Percentiles rank a stretch among this genome's conserved stretches.
phyloP scores from a whole-genome alignment of 331 rosid species.

The Cydonia oblonga region DNA sequence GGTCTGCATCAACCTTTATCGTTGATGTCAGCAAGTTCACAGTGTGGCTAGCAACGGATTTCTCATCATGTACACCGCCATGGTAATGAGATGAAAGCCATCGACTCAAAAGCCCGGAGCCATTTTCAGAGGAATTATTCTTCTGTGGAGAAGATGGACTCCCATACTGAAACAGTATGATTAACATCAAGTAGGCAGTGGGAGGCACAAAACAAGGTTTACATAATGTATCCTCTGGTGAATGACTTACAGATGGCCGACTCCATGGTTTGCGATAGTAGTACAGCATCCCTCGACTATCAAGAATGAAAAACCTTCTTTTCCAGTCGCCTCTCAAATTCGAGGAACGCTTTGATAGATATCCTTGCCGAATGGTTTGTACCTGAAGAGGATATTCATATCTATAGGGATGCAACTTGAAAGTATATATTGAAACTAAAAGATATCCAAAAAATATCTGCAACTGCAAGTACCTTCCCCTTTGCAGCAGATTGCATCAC shows the following conservation, averaged over 20 bases:
- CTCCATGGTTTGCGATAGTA: constrained; percentile 70
- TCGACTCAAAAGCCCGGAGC: constrained; percentile 57
- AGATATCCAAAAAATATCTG: neutral
- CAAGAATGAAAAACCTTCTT: constrained; percentile 70
- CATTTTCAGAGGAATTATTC: constrained; percentile 32
- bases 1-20: constrained; percentile 65
- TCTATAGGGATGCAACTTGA: constrained; percentile 12
- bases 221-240: constrained; percentile 10
- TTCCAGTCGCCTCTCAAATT: constrained; percentile 77
- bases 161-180: constrained; percentile 26
- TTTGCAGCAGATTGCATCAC: constrained; percentile 54
- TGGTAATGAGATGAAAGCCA: constrained; percentile 68
- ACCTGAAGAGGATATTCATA: constrained; percentile 29
- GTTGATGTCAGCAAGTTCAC: constrained; percentile 70
- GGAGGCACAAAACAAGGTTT: constrained; percentile 7
- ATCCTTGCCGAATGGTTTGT: constrained; percentile 64
- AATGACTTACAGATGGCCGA: constrained; percentile 41
- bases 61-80: constrained; percentile 61
- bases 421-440: neutral
- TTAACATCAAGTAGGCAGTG: constrained; percentile 13
- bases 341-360: constrained; percentile 71
- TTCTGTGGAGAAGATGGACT: constrained; percentile 38
- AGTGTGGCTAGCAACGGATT: constrained; percentile 46
- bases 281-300: constrained; percentile 63
- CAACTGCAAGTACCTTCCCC: constrained; percentile 42